These are phyloP conservation scores for Yarrowia sp. DNA, from an alignment of 805 yeast genomes.

Conservation along the genomic window DNA sequence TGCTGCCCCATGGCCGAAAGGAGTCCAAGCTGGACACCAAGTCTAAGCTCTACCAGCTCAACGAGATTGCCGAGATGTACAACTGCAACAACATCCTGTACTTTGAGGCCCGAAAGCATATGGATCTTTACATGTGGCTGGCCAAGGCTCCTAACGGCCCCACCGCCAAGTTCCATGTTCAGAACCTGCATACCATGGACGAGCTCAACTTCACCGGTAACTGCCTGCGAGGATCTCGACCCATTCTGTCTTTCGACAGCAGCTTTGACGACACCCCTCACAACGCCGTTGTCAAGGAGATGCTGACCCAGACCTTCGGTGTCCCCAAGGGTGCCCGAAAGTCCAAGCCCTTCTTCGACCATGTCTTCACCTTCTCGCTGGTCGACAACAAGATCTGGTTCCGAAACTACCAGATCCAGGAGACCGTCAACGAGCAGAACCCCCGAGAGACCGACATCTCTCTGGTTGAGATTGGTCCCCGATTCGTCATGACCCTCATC, in stretches of 20 bases:
- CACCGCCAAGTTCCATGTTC: conserved; percentile 87
- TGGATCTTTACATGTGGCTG: conserved; percentile 90
- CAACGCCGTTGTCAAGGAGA: conserved; percentile 72
- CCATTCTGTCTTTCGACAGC: conserved; percentile 83
- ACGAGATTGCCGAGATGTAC: conserved; percentile 94
- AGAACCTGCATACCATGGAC: conserved; percentile 92
- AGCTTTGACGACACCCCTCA: conserved; percentile 71
- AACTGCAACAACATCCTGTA: conserved; percentile 93
- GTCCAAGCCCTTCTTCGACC: conserved; percentile 92
- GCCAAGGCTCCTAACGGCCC: conserved; percentile 98
- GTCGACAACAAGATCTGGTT: conserved; percentile 95
- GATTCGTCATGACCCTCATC: conserved; percentile 89
- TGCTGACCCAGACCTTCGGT: conserved; percentile 80
- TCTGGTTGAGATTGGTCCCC: conserved; percentile 92
- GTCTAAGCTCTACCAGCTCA: conserved; percentile 80
- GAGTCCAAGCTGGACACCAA: conserved; percentile 95
- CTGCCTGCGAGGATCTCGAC: conserved; percentile 93
- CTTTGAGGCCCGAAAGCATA: conserved; percentile 95
- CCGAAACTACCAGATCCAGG: conserved; percentile 87
- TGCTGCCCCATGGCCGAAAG: conserved; percentile 92
- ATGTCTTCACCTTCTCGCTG: conserved; percentile 86
- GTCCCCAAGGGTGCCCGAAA: conserved; percentile 94
- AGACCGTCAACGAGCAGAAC: conserved; percentile 52
- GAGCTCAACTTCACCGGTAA: conserved; percentile 96
- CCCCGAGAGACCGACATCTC: conserved; percentile 59